Evolutionary conservation across 202 grass and related monocot genomes (phyloP), one percentile per base, ranked within the genome.

Genomic region (Alloteropsis angusta): DNA sequence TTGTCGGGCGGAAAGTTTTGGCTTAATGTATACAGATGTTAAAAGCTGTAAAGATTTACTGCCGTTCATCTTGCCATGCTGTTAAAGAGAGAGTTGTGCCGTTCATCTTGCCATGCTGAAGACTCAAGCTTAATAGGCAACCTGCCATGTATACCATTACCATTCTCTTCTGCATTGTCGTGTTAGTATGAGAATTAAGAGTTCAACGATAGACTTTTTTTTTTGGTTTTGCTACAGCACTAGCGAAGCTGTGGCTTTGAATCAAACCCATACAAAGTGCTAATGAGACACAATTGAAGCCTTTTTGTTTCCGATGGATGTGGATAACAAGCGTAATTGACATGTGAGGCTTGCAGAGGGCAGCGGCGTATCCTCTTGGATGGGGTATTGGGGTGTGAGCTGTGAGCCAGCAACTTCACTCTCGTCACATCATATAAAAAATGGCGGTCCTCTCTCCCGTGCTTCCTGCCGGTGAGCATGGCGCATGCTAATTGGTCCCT

Each of bases 341-440:
- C 72, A 83, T 83, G 58, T 83, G 61, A 52, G n/a, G n/a, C n/a
- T n/a, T n/a, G n/a, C n/a, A 41, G 8, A 41, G 6, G 6, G 39
- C 42, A 44, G 42, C 42, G 3, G 42, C 10, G 13, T 44, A 13
- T 44, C 42, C 42, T 44, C 42, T 44, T 44, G 42, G 11, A 44
- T 44, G 42, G 42, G 42, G 42, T 2, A 10, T 44, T 44, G 42
- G 42, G 42, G 42, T 2, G 42, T 44, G 42, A 44, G 42, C 42
- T 44, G 42, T 13, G 42, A 30, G 28, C 28, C 28, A 30, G 28
- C 28, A 30, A 30, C 3, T 30, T 30, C 28, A 30, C 28, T 30
- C 28, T 30, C 28, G 28, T n/a, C n/a, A n/a, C n/a, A n/a, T n/a
- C n/a, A n/a, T n/a, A n/a, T n/a, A n/a, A n/a, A n/a, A n/a, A n/a